phyloP scores from a whole-genome alignment of 202 grass and related monocot genomes.

The Musa balbisiana region DNA sequence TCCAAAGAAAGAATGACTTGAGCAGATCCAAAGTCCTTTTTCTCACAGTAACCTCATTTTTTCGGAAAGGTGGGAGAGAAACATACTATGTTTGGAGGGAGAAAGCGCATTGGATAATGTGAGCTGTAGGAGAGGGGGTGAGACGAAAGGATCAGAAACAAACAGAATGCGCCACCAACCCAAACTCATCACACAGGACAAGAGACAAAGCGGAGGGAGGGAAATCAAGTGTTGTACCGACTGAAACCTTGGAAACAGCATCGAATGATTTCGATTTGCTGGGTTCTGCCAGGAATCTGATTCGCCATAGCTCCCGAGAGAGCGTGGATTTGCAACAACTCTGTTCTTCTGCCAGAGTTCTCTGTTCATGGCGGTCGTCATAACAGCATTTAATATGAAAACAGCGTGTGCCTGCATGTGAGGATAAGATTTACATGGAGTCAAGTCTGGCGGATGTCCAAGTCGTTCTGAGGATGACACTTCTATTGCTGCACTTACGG shows the following conservation, averaged over 20 bases:
- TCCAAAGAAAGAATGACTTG: background rate
- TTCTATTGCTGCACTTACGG: background rate
- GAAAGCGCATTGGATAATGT: background rate
- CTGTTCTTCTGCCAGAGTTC: no score
- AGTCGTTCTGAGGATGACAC: background rate
- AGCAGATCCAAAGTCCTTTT: background rate
- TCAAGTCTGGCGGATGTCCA: background rate
- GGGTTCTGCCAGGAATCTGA: no score
- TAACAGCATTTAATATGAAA: no score
- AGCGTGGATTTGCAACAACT: no score
- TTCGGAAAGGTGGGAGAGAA: background rate
- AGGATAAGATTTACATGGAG: background rate
- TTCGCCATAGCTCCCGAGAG: no score
- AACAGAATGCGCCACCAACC: background rate
- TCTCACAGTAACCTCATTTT: background rate
- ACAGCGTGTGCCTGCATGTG: no score
- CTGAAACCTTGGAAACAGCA: background rate
- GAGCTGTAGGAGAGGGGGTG: background rate
- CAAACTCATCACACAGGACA: background rate
- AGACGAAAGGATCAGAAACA: background rate
- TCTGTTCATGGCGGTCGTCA: no score
- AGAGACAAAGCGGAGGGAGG: background rate
- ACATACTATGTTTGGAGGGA: constrained; percentile 1
- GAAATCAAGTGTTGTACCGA: background rate
- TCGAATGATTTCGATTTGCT: no score